phyloP scores from a whole-genome alignment of 169 alveolate genomes.

The Plasmodium billcollinsi region DNA sequence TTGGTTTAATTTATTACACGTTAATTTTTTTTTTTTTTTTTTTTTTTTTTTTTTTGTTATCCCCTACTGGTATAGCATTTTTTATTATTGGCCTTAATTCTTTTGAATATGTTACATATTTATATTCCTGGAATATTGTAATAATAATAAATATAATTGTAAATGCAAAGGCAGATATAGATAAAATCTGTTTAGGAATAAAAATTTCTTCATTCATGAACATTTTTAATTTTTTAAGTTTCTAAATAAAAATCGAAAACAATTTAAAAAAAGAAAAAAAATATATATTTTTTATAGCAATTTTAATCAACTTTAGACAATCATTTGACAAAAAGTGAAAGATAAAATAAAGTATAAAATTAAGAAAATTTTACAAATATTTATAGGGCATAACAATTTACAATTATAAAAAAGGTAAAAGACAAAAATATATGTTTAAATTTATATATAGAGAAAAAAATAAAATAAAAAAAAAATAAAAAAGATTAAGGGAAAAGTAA shows the following conservation, averaged over 20 bases:
- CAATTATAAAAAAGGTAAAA: no score
- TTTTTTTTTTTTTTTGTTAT: no score
- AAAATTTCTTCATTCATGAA: slow-evolving; percentile 60
- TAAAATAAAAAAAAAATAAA: no score
- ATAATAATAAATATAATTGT: slow-evolving; percentile 42
- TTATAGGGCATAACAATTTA: not conserved
- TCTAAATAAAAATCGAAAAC: not conserved
- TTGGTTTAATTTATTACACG: no score
- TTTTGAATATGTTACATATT: slow-evolving; percentile 69
- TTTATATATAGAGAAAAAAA: no score
- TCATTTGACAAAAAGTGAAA: slow-evolving; percentile 20
- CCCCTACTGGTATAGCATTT: slow-evolving; percentile 69
- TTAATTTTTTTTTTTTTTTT: no score
- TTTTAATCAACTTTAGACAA: slow-evolving; percentile 32
- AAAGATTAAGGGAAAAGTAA: no score
- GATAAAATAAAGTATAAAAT: slow-evolving; percentile 7
- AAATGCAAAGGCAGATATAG: slow-evolving; percentile 69
- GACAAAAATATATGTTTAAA: no score
- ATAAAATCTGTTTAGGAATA: slow-evolving; percentile 59
- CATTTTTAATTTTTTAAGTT: slow-evolving; percentile 42
- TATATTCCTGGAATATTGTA: slow-evolving; percentile 55
- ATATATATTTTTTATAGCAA: not conserved
- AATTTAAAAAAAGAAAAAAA: slow-evolving; percentile 17
- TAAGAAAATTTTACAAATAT: slow-evolving; percentile 23
- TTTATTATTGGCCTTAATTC: slow-evolving; percentile 75